These are phyloP conservation scores for Globisporangium spinosum DNA, from an alignment of 352 stramenopile genomes.

Conservation along the genomic window DNA sequence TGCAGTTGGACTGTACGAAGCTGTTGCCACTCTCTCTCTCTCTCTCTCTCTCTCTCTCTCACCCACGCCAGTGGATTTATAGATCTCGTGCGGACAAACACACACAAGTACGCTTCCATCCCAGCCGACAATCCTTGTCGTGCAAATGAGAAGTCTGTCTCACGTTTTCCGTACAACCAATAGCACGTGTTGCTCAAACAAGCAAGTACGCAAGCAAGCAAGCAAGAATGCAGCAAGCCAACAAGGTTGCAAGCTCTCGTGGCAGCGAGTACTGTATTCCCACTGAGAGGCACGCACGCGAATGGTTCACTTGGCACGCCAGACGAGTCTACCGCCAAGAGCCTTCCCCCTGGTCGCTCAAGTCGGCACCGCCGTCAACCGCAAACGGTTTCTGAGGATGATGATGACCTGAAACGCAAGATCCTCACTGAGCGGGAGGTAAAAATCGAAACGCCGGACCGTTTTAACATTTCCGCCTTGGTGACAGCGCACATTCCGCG, in stretches of 20 bases:
- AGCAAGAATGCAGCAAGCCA: neutral
- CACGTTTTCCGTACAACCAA: neutral
- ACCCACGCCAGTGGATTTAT: neutral
- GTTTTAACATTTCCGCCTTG: neutral
- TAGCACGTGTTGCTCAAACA: neutral
- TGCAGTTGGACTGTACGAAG: neutral
- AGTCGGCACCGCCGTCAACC: neutral
- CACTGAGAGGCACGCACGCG: neutral
- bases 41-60: neutral
- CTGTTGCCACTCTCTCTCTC: neutral
- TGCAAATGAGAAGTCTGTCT: neutral
- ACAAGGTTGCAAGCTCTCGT: neutral
- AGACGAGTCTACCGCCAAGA: neutral
- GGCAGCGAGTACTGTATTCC: neutral
- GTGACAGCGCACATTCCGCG: neutral
- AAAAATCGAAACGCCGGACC: neutral
- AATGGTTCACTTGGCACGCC: neutral
- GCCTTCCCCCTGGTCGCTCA: neutral
- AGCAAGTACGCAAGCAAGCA: neutral
- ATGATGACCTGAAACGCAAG: slow-evolving; percentile 1
- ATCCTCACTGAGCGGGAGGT: neutral
- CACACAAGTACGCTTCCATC: neutral
- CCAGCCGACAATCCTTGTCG: neutral
- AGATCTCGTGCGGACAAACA: neutral
- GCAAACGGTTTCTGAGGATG: neutral